Evolutionary conservation across 1,284 basidiomycete species (phyloP), one percentile per base, ranked within the genome.

Genomic region (Cutaneotrichosporon mucoides): DNA sequence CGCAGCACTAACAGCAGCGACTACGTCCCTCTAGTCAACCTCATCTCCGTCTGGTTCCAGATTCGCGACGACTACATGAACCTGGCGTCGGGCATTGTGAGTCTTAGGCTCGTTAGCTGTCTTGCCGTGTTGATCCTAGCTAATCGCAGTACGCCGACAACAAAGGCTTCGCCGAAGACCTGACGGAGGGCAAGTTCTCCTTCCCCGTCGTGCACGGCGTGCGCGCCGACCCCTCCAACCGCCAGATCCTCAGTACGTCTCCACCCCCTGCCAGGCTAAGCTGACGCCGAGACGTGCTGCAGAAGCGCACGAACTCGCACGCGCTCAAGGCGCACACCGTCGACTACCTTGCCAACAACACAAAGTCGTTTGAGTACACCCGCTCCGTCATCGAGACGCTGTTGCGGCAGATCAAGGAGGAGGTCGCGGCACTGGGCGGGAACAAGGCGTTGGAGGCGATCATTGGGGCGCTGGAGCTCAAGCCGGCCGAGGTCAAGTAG

Each of bases 41-140:
- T 98, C 9, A 89, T 99, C 64, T 92, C 95, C 1, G 85, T 98
- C 13, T 90, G 87, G 70, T 98, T 95, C 75, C 96, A 99, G 76
- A 96, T 99, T 66, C 82, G 94, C 33, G 96, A 99, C 73, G 95
- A 99, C 74, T 92, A 95, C 61, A 91, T 96, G 88, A 99, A 99
- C 73, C 80, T 99, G 40, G 88, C 94, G 69, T 92, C 88, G 50
- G 84, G 84, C 33, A 84, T 91, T 80, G 92, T 90, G 66, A 42
- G 76, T 63, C 45, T 40, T 40, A 24, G 24, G 24, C 24, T 24
- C 24, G 24, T 24, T 24, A 24, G 24, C 24, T 24, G 24, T 24
- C 24, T 24, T 24, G 24, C 24, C 2, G 5, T 13, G 50, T 10
- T 54, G 56, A 34, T 54, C 48, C n/a, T 24, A 24, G 24, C 24